Base-by-base conservation (phyloP, 2,329 filamentous ascomycete genomes). In the Orbilia brochopaga region DNA sequence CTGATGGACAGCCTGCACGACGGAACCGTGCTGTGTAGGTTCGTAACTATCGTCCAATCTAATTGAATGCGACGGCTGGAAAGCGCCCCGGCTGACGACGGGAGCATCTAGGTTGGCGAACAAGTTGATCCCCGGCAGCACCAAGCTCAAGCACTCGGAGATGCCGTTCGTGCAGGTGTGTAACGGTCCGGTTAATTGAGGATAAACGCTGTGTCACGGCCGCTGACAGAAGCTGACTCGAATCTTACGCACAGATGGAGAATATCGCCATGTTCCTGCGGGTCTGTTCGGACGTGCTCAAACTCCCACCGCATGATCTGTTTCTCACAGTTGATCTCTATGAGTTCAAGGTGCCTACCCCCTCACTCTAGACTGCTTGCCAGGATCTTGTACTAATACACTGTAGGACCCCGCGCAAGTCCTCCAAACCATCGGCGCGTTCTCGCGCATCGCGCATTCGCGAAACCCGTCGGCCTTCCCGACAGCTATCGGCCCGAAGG, bases 291-390 rank as follows among this genome's bases (percentile, higher is more conserved):
- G 83, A 86, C 56, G 86, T 90, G 24, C 83, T 99, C 58, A 92
- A 88, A 80, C 87, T 99, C 69, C 92, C 91, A 66, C 88, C 92
- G 51, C 94, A 99, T 82, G 94, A 99, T 80, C 88, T 92, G 75
- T 99, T 99, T 81, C 87, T 97, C 73, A 99, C 94, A 3, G 93
- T 99, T 79, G 94, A 99, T 81, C 84, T 99, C 53, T 99, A 89
- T 82, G 94, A 99, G 80, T 84, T 88, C 75, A 99, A 99, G 35
- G 67, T 72, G 56, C 17, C 19, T 37, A 24, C 19, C 1, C 10
- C 40, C n/a, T n/a, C n/a, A 4, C 17, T 1, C 13, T 54, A 32
- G 4, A 42, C 17, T 5, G 24, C 2, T 46, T 17, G 19, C 24
- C 8, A 13, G 15, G 4, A 24, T 8, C 7, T 1, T 35, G 27